Conservation (phyloP, 768 basidiomycete species). For the Tulasnella sp. region DNA sequence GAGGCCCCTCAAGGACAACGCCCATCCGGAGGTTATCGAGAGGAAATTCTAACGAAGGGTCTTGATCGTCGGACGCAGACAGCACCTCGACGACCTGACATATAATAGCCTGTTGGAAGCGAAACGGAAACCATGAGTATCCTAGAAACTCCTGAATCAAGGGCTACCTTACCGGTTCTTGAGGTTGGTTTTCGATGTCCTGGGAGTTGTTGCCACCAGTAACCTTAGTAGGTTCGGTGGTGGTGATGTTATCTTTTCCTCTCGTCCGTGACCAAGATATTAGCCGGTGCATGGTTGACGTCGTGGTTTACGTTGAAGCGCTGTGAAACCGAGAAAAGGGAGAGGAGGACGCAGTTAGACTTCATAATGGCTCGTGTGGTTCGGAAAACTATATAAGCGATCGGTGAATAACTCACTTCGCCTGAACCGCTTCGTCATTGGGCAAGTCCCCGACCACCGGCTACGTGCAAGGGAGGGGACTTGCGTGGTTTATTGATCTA, state of each 20-base stretch:
- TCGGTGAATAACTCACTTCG: background rate
- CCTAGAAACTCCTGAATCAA: background rate
- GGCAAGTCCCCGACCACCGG: background rate
- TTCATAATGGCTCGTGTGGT: background rate
- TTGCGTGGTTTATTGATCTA: background rate
- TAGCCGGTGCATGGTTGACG: background rate
- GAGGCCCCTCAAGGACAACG: background rate
- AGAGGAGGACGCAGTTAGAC: background rate
- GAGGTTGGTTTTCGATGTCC: background rate
- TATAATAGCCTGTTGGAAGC: background rate
- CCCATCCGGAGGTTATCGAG: background rate
- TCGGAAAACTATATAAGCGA: background rate
- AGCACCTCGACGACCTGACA: background rate
- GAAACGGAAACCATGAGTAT: too few relatives aligned
- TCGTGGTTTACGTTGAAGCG: background rate
- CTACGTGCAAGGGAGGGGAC: background rate
- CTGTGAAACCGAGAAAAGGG: background rate
- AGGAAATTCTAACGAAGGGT: background rate
- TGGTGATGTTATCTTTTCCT: background rate
- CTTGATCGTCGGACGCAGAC: background rate
- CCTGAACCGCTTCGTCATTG: background rate
- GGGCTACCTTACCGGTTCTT: background rate
- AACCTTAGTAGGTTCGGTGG: background rate
- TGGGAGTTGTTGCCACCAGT: background rate
- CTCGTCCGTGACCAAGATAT: background rate